Percentiles rank a stretch among this genome's conserved stretches.
Evolutionary conservation across 2,329 filamentous ascomycete genomes (phyloP).

Genomic region (Paraconiothyrium brasiliense): DNA sequence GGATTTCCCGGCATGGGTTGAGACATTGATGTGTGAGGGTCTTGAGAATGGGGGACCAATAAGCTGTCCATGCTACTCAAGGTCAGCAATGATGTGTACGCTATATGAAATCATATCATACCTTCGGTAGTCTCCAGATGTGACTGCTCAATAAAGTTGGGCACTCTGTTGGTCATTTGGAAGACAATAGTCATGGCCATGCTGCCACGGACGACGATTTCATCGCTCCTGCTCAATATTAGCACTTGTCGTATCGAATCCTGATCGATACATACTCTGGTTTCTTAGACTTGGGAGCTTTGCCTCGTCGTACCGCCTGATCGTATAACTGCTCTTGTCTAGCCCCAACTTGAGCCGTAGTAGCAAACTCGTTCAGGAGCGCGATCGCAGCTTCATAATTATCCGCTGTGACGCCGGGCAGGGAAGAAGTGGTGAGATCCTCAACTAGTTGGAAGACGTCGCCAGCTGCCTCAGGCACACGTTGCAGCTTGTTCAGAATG

Average conservation of each 20-base stretch:
- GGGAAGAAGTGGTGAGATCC: slow-evolving; percentile 73
- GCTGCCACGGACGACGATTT: slow-evolving; percentile 78
- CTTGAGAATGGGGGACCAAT: slow-evolving; percentile 95
- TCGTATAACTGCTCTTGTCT: slow-evolving; percentile 75
- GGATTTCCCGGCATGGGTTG: slow-evolving; percentile 92
- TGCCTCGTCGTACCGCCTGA: slow-evolving; percentile 59
- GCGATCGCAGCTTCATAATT: slow-evolving; percentile 91
- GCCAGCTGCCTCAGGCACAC: slow-evolving; percentile 73
- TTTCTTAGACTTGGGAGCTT: slow-evolving; percentile 62
- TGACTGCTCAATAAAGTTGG: slow-evolving; percentile 88
- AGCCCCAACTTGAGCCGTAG: slow-evolving; percentile 78
- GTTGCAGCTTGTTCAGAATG: slow-evolving; percentile 79
- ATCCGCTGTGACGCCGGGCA: slow-evolving; percentile 87
- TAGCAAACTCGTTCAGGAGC: slow-evolving; percentile 89
- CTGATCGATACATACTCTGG: slow-evolving; percentile 59
- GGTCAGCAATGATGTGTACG: slow-evolving; percentile 19
- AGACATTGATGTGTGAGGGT: slow-evolving; percentile 89
- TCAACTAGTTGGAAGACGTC: slow-evolving; percentile 90
- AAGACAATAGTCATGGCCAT: slow-evolving; percentile 85
- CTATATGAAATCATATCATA: slow-evolving; percentile 49
- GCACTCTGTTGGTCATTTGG: slow-evolving; percentile 81
- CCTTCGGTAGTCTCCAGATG: slow-evolving; percentile 88
- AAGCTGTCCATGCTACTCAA: slow-evolving; percentile 85
- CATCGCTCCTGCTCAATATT: slow-evolving; percentile 65
- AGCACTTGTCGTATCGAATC: slow-evolving; percentile 10